phyloP scores from a whole-genome alignment of 2,329 filamentous ascomycete genomes.

The Stylonectria norvegica region DNA sequence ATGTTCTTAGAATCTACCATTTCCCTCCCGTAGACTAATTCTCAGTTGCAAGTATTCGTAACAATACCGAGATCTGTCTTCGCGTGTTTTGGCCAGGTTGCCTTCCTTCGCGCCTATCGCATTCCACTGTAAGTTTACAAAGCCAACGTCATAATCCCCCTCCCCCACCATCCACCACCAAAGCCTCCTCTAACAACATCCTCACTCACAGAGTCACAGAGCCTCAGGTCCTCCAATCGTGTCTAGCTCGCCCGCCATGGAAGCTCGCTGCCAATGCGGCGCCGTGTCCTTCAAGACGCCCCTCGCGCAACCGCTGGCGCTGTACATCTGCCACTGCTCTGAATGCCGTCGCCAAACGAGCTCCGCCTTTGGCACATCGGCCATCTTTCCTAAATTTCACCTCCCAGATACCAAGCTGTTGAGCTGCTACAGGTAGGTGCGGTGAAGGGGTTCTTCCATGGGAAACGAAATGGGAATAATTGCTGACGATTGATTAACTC shows the following conservation, averaged over 20 bases:
- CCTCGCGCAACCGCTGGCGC: constrained; percentile 53
- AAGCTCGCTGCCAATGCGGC: constrained; percentile 63
- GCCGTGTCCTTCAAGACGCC: constrained; percentile 61
- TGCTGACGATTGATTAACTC: constrained; percentile 5
- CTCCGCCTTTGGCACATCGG: constrained; percentile 65
- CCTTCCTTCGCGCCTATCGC: too few species aligned
- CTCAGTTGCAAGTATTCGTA: too few species aligned
- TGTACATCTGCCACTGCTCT: constrained; percentile 69
- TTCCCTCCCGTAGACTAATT: too few species aligned
- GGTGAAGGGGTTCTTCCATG: not conserved
- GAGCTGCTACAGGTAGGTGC: constrained; percentile 48
- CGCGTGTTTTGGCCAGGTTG: too few species aligned
- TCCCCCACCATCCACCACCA: not conserved
- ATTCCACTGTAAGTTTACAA: too few species aligned
- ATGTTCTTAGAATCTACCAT: too few species aligned
- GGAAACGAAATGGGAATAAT: not conserved
- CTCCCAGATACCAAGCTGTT: constrained; percentile 49
- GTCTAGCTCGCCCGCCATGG: constrained; percentile 46
- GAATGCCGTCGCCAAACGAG: constrained; percentile 64
- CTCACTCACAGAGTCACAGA: not conserved
- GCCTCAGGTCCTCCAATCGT: not conserved
- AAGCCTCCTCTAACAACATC: not conserved
- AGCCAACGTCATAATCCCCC: too few species aligned
- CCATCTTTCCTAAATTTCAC: constrained; percentile 65
- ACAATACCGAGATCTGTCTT: too few species aligned